Percentiles rank a stretch among this genome's conserved stretches.
These are phyloP conservation scores for Tuctoria greenei DNA, from an alignment of 176 grass and related monocot genomes.

Conservation along the genomic window DNA sequence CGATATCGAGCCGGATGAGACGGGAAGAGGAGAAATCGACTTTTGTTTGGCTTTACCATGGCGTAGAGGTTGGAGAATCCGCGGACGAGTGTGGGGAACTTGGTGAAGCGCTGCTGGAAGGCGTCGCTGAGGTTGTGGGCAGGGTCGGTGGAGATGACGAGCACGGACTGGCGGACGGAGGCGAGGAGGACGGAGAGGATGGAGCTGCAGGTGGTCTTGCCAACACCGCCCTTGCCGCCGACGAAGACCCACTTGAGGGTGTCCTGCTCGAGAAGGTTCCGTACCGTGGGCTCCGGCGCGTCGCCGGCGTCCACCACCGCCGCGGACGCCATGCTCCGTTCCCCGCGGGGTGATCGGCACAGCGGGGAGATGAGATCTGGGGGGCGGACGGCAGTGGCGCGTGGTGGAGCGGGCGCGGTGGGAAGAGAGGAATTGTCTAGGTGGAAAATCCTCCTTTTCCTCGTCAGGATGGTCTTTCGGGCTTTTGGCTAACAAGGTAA, in stretches of 20 bases:
- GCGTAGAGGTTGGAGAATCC: conserved; percentile 97
- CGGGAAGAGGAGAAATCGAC: background rate
- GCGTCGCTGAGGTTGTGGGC: conserved; percentile 99
- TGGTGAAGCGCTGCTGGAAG: conserved; percentile 99
- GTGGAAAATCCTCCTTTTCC: background rate
- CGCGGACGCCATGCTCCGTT: conserved; percentile 37
- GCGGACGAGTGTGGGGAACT: conserved; percentile 96
- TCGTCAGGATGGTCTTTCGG: conserved; percentile 13
- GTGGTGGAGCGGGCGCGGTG: background rate
- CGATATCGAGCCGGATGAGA: background rate
- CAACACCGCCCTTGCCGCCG: conserved; percentile 94
- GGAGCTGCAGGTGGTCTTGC: conserved; percentile 98
- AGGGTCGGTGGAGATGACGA: conserved; percentile 98
- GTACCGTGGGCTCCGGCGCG: conserved; percentile 68
- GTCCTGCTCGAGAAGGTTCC: conserved; percentile 88
- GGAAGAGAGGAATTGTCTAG: conserved; percentile 21
- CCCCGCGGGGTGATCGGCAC: background rate
- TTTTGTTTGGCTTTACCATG: conserved; percentile 53
- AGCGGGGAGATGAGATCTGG: conserved; percentile 25
- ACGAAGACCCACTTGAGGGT: conserved; percentile 99
- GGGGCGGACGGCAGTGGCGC: background rate
- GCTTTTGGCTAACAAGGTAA: background rate
- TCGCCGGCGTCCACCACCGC: conserved; percentile 48
- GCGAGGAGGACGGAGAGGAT: conserved; percentile 88
- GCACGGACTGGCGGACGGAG: conserved; percentile 75